Percentiles rank a stretch among this genome's conserved stretches.
These are phyloP conservation scores for Citrus reticulata DNA, from an alignment of 345 rosid genomes.

Conservation along the genomic window DNA sequence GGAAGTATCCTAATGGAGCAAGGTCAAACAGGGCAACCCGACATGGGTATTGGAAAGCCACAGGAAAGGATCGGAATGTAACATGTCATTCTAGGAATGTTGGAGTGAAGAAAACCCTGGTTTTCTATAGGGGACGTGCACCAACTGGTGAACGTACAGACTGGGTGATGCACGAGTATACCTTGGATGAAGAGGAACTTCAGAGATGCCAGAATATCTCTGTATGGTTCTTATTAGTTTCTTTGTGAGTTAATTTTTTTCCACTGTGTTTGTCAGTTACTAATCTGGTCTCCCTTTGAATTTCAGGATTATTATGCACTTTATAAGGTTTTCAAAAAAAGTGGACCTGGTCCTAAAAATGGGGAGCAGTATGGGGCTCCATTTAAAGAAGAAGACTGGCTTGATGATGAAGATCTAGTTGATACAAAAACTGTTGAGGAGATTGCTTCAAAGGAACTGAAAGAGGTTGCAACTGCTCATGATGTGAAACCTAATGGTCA, in stretches of 20 bases:
- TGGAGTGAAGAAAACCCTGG: conserved; percentile 84
- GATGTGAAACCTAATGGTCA: conserved; percentile 14
- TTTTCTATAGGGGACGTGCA: conserved; percentile 80
- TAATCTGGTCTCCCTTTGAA: background rate
- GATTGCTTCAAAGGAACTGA: conserved; percentile 25
- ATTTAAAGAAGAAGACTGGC: conserved; percentile 87
- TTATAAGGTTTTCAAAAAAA: conserved; percentile 78
- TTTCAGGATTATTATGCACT: conserved; percentile 70
- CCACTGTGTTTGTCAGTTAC: background rate
- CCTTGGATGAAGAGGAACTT: conserved; percentile 73
- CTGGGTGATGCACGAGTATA: conserved; percentile 98
- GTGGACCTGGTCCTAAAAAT: conserved; percentile 95
- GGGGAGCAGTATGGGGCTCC: conserved; percentile 98
- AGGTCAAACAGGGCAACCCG: conserved; percentile 79
- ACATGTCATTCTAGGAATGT: conserved; percentile 49
- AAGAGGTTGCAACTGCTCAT: conserved; percentile 25
- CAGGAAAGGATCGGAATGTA: conserved; percentile 73
- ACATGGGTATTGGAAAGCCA: conserved; percentile 85
- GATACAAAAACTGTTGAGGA: conserved; percentile 15
- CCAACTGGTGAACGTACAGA: conserved; percentile 80
- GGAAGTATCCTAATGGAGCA: conserved; percentile 88
- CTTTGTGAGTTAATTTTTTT: background rate
- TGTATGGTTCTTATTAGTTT: conserved; percentile 34
- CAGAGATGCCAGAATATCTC: conserved; percentile 56
- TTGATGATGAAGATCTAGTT: conserved; percentile 37